phyloP scores from a whole-genome alignment of 441 rosid genomes.

The Capsella rubella region DNA sequence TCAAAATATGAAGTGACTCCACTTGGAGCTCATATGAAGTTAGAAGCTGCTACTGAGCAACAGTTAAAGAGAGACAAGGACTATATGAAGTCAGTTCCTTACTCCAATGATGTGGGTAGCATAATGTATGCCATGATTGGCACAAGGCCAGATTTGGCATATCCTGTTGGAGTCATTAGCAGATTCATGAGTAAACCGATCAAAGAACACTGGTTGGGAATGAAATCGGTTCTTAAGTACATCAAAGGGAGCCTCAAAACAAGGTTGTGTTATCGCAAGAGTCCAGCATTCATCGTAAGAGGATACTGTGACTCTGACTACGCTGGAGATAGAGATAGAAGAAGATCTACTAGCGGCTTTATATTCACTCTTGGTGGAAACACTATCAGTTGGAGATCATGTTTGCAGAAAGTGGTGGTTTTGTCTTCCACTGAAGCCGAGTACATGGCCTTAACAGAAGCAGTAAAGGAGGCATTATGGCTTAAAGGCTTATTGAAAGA shows the following conservation, averaged over 20 bases:
- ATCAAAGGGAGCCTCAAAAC: background rate
- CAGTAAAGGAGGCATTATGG: no score
- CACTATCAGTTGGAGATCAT: no score
- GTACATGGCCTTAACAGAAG: no score
- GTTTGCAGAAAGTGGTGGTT: no score
- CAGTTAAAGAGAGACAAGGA: background rate
- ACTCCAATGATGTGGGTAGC: background rate
- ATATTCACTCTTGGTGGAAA: no score
- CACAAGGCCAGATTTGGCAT: background rate
- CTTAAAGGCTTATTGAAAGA: no score
- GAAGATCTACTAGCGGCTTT: no score
- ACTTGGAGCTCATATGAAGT: background rate
- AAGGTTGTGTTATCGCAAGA: background rate
- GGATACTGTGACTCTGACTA: background rate
- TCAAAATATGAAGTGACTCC: background rate
- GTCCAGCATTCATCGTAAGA: fast-evolving
- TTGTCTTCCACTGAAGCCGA: no score
- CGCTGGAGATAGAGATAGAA: no score
- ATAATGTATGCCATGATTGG: background rate
- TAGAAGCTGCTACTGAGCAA: background rate
- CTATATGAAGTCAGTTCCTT: background rate
- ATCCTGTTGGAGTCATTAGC: background rate
- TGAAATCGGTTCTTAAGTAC: background rate
- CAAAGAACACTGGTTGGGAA: background rate
- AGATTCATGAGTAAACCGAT: background rate